Conservation (phyloP, 2,329 filamentous ascomycete genomes). For the Cladosporium phlei region DNA sequence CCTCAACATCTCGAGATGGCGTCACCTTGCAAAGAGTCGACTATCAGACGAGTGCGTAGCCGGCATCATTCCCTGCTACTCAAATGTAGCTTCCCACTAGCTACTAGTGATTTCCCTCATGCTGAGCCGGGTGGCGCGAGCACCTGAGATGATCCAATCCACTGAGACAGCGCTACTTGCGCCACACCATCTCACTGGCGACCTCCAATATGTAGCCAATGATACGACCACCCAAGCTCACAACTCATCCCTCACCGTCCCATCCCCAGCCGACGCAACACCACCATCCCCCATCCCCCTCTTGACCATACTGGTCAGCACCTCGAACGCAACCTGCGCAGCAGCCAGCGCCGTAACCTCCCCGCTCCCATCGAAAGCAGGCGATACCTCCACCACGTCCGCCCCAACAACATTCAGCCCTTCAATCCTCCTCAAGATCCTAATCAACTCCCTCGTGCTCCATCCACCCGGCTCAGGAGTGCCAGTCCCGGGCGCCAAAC, state of each 20-base stretch:
- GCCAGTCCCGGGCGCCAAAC: slow-evolving; percentile 67
- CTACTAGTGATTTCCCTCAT: too few species aligned
- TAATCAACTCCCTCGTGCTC: slow-evolving; percentile 82
- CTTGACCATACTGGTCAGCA: slow-evolving; percentile 72
- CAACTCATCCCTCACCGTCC: slow-evolving; percentile 26
- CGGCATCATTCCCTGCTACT: too few species aligned
- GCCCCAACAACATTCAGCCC: slow-evolving; percentile 79
- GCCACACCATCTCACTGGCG: too few species aligned
- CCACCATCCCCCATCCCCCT: slow-evolving; percentile 46
- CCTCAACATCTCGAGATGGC: too few species aligned
- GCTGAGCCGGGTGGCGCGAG: too few species aligned
- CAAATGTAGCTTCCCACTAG: too few species aligned
- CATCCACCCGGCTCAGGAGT: slow-evolving; percentile 88
- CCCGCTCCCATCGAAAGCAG: slow-evolving; percentile 73
- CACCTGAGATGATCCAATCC: too few species aligned
- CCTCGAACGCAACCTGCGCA: slow-evolving; percentile 78
- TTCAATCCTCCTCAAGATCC: slow-evolving; percentile 77
- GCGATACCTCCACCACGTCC: slow-evolving; percentile 84
- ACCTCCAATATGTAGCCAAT: too few species aligned
- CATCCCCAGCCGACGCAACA: too few species aligned
- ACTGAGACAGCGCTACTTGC: too few species aligned
- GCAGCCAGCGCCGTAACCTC: slow-evolving; percentile 80
- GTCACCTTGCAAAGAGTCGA: too few species aligned
- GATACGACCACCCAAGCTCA: slow-evolving; percentile 11
- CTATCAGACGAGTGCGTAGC: too few species aligned